A percentile compares a stretch with the other conserved stretches of the same genome.
Evolutionary conservation across 1,139 yeast genomes (phyloP).

Genomic region (Pichia kudriavzevii): DNA sequence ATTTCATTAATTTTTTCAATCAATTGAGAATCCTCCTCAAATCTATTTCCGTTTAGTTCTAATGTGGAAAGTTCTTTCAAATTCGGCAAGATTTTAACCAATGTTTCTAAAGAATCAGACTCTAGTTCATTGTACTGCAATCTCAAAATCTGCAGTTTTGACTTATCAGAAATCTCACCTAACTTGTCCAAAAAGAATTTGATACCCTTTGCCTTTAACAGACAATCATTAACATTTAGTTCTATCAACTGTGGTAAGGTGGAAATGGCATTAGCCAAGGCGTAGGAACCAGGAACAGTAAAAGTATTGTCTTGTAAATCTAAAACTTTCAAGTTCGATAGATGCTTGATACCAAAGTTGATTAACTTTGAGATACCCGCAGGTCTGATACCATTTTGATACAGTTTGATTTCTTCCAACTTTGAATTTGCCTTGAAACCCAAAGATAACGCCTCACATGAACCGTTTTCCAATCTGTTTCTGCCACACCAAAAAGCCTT

Average conservation of each 20-base stretch:
- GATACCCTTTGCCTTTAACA: conserved; percentile 74
- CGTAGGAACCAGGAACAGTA: conserved; percentile 73
- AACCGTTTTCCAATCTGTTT: conserved; percentile 92
- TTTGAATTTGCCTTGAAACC: conserved; percentile 66
- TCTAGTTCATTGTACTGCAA: conserved; percentile 89
- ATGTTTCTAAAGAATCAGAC: conserved; percentile 48
- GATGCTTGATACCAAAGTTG: conserved; percentile 59
- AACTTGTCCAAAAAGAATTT: conserved; percentile 44
- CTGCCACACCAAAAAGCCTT: conserved; percentile 93
- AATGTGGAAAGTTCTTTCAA: conserved; percentile 56
- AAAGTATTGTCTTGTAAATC: conserved; percentile 95
- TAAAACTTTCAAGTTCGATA: conserved; percentile 54
- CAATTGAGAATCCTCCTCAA: conserved; percentile 66
- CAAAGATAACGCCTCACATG: conserved; percentile 68
- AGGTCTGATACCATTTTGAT: conserved; percentile 96
- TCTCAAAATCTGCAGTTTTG: conserved; percentile 50
- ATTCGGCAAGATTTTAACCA: conserved; percentile 47
- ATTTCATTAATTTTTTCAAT: conserved; percentile 48
- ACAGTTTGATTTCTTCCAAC: conserved; percentile 67
- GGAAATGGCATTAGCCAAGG: conserved; percentile 52
- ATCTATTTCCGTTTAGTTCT: conserved; percentile 89
- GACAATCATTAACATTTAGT: conserved; percentile 82
- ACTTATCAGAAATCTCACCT: conserved; percentile 29
- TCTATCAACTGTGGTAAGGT: conserved; percentile 59
- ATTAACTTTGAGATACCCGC: conserved; percentile 76